Conservation (phyloP, 371 early-diverging fungal genomes). For the Globomyces sp. region DNA sequence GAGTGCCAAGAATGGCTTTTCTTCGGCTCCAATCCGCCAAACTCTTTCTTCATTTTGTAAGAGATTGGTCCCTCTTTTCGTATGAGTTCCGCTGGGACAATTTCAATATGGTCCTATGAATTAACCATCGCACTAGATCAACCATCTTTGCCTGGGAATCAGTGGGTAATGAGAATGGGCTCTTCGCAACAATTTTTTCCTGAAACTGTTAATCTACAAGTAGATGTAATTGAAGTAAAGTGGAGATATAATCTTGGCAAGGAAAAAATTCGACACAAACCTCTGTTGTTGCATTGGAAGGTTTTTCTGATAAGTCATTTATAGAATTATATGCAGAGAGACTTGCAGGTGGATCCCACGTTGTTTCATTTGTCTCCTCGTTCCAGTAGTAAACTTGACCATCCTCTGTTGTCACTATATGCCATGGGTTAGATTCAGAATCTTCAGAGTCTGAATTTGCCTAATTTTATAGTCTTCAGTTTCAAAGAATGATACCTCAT, state of each 20-base stretch:
- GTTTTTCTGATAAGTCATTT: background rate
- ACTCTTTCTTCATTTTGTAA: conserved; percentile 36
- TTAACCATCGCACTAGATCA: background rate
- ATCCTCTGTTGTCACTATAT: conserved; percentile 27
- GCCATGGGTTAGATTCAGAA: conserved; percentile 26
- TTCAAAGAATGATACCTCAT: background rate
- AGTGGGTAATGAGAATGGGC: no score
- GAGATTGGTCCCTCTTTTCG: conserved; percentile 41
- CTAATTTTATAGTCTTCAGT: background rate
- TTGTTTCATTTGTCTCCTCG: conserved; percentile 37
- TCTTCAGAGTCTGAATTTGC: conserved; percentile 15
- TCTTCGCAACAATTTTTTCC: no score
- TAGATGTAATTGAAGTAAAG: no score
- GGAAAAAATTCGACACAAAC: no score
- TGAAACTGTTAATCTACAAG: no score
- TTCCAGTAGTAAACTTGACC: conserved; percentile 53
- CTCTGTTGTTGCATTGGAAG: background rate
- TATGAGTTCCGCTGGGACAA: conserved; percentile 45
- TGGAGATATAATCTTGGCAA: no score
- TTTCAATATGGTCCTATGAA: conserved; percentile 28
- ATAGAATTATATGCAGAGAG: background rate
- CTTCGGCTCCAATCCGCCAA: conserved; percentile 29
- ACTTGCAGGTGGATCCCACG: conserved; percentile 39
- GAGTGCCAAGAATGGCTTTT: conserved; percentile 38
- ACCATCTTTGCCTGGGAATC: no score